Percentiles rank a stretch among this genome's conserved stretches.
Conservation (phyloP, 179 eudicot genomes). For the Corrigiola litoralis region DNA sequence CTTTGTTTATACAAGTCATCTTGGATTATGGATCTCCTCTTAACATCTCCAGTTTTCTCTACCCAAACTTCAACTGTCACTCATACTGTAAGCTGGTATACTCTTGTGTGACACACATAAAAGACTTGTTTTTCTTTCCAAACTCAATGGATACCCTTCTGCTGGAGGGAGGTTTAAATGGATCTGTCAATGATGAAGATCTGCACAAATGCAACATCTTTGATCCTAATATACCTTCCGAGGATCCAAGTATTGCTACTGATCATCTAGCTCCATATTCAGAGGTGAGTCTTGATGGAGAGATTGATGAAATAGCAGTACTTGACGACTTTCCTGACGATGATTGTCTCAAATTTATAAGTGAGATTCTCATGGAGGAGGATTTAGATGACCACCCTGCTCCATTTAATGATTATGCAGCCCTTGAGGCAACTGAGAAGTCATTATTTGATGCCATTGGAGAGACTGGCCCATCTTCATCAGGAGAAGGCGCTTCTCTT, state of each 20-base stretch:
- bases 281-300: not conserved
- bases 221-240: not conserved
- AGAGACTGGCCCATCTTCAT: constrained; percentile 12
- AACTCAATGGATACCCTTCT: too few species aligned
- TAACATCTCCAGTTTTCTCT: too few species aligned
- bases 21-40: too few species aligned
- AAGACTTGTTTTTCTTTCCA: too few species aligned
- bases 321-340: constrained; percentile 19
- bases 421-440: constrained; percentile 42
- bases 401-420: constrained; percentile 22
- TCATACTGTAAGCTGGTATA: too few species aligned
- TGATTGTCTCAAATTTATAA: constrained; percentile 32
- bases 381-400: constrained; percentile 27
- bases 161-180: too few species aligned
- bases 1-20: too few species aligned
- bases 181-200: constrained; percentile 12
- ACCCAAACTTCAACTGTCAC: too few species aligned
- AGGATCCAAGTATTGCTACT: not conserved
- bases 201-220: not conserved
- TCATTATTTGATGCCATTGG: constrained; percentile 33
- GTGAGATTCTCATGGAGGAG: constrained; percentile 46
- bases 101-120: too few species aligned
- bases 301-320: constrained; percentile 14
- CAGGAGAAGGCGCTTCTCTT: constrained; percentile 9
- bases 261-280: not conserved